Evolutionary conservation across 257 asterid species (phyloP).

Genomic region (Thymus quinquecostatus): DNA sequence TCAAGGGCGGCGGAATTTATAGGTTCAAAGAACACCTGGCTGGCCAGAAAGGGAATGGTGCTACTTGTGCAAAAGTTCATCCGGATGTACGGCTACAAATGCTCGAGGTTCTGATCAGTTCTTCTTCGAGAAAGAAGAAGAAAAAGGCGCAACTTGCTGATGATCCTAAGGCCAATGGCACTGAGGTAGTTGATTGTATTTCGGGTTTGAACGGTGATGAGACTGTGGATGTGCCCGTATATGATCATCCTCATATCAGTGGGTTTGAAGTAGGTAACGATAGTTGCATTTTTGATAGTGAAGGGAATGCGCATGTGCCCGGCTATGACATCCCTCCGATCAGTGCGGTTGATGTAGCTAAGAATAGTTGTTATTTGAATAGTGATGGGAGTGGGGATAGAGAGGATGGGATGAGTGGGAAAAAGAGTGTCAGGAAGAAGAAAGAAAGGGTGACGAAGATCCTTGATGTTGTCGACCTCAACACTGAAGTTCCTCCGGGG

Average conservation of each 20-base stretch:
- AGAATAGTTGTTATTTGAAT: conserved; percentile 47
- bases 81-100: conserved; percentile 74
- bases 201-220: conserved; percentile 52
- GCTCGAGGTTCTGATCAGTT: conserved; percentile 81
- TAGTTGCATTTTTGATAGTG: conserved; percentile 49
- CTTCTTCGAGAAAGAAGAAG: conserved; percentile 61
- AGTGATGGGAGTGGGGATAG: conserved; percentile 37
- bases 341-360: conserved; percentile 41
- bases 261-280: conserved; percentile 41
- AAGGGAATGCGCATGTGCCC: conserved; percentile 32
- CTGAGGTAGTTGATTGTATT: conserved; percentile 37
- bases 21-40: conserved; percentile 96
- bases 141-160: conserved; percentile 55
- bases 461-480: conserved; percentile 36
- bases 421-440: conserved; percentile 58
- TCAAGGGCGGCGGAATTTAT: conserved; percentile 97
- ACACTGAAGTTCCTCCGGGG: conserved; percentile 38
- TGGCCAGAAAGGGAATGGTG: conserved; percentile 91
- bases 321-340: conserved; percentile 40
- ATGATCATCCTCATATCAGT: conserved; percentile 42
- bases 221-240: conserved; percentile 25
- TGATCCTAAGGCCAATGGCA: conserved; percentile 42
- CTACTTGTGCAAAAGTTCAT: conserved; percentile 83
- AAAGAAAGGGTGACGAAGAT: conserved; percentile 68
- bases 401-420: conserved; percentile 52